Base-by-base conservation (phyloP, 495 filamentous ascomycete species). In the Saxispiralis lemnorum region DNA sequence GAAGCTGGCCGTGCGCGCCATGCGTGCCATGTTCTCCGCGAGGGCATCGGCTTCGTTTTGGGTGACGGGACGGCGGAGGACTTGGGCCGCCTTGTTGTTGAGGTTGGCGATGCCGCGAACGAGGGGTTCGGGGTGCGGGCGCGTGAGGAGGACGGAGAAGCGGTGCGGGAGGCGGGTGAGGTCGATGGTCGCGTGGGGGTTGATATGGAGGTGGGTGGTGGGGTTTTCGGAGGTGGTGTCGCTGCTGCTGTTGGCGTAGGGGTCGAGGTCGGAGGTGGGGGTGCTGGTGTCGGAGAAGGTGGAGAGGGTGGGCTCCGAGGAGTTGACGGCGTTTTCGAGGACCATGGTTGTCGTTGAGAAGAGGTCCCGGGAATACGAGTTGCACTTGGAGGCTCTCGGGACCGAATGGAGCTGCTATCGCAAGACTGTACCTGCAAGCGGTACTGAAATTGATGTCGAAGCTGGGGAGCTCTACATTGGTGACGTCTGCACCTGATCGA, bases 11-110 rank as follows among this genome's bases (percentile, higher is more conserved):
- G 49, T 35, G 34, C 41, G 14, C 17, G 47, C 6, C 16, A 15
- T 38, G 21, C 48, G 48, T 9, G 41, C 45, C 11, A 37, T 33
- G 36, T 54, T 38, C 15, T 46, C 49, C 14, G 51, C 45, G n/a
- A 57, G 33, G 1, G 51, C 54, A 13, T 54, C 44, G 2, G 46
- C 52, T 44, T 57, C 54, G 7, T 46, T 43, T 40, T 47, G 41
- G n/a, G 39, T 44, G 1, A 54, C 15, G 11, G 51, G 51, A 7
- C 54, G 44, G 17, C 49, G 42, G 7, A 55, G 21, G 2, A 44
- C n/a, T 1, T 41, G 17, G 11, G 38, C 21, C 1, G 32, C 49
- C 17, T 31, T 30, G 13, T 16, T 19, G 35, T 18, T 30, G 9
- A 20, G 18, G 16, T 45, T 11, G 5, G 13, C 6, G 15, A 55